Evolutionary conservation across 352 stramenopile genomes (phyloP).

Genomic region (Phytophthora sansomeana): DNA sequence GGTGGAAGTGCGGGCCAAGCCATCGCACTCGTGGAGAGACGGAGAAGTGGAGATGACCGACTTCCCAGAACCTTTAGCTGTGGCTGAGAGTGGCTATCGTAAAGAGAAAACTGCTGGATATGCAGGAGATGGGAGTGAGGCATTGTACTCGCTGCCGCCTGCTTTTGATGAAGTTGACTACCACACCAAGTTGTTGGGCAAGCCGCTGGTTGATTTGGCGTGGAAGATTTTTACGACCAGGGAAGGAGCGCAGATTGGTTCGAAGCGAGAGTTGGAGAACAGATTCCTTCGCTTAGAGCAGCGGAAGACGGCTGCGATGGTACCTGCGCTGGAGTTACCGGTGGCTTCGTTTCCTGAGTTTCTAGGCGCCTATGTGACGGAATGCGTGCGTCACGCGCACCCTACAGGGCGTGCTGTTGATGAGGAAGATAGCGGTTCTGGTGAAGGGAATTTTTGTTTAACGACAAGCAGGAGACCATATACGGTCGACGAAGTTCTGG

Average conservation of each 20-base stretch:
- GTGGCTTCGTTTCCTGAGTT: constrained; percentile 68
- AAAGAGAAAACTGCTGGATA: neutral
- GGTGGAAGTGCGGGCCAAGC: constrained; percentile 56
- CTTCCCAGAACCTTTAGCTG: constrained; percentile 19
- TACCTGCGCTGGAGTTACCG: constrained; percentile 47
- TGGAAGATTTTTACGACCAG: constrained; percentile 57
- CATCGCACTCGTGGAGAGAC: constrained; percentile 72
- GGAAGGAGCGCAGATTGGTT: constrained; percentile 40
- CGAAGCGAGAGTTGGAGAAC: constrained; percentile 42
- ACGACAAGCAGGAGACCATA: constrained; percentile 13
- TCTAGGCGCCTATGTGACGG: constrained; percentile 56
- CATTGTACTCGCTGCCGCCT: constrained; percentile 32
- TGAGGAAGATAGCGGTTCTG: constrained; percentile 1
- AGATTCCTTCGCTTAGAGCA: constrained; percentile 58
- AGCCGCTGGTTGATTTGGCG: constrained; percentile 64
- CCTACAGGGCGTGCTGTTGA: neutral
- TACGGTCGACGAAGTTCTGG: neutral
- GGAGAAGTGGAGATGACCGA: constrained; percentile 51
- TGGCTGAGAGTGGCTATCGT: neutral
- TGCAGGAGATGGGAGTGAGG: constrained; percentile 1
- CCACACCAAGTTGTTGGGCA: constrained; percentile 60
- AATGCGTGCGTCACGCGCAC: constrained; percentile 45
- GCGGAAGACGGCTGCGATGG: constrained; percentile 40
- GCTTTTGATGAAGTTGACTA: constrained; percentile 70
- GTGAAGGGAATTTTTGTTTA: neutral